Evolutionary conservation across 352 stramenopile species (phyloP), one percentile per base, ranked within the genome.

Genomic region (Pythium brassicae): DNA sequence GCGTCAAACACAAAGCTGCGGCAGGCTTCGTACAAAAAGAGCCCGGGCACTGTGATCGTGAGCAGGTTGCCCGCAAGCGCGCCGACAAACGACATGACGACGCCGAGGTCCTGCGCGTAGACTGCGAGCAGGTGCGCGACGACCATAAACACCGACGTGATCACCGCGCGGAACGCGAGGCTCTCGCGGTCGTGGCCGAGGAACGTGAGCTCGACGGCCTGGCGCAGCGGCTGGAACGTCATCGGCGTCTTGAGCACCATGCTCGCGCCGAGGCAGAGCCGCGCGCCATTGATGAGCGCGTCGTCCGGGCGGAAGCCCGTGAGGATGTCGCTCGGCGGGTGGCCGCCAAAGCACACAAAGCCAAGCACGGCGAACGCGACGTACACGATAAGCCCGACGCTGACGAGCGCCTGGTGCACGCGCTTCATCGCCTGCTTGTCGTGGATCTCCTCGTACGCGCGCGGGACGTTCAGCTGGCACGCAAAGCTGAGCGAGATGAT

Each of bases 171-270:
- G 71, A 94, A 92, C 44, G 70, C 58, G 42, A 94, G 51, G 48
- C 71, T 87, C 73, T 87, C 71, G 47, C 81, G 76, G 51, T 86
- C 72, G 61, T 87, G 81, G 39, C 81, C 81, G 6, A 92, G 59
- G 60, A 75, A 88, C 43, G 72, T 76, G 54, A 92, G 74, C 65
- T 92, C 78, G 29, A 89, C 69, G 29, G 83, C 75, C 48, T 92
- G 81, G 48, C 79, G 81, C 58, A 94, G 61, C 46, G 83, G 83
- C 65, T 94, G 83, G 75, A 91, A 94, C 6, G 78, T 90, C 78
- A 94, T 89, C 4, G 83, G 83, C 32, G 81, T 90, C 73, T 92
- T 91, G 56, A 88, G 67, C 39, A 94, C 62, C 81, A 90, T 90
- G 45, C 76, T 89, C 19, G 76, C 54, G 10, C 81, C 83, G 19